phyloP scores from a whole-genome alignment of 2,329 filamentous ascomycete species.

The Xylaria sp. region DNA sequence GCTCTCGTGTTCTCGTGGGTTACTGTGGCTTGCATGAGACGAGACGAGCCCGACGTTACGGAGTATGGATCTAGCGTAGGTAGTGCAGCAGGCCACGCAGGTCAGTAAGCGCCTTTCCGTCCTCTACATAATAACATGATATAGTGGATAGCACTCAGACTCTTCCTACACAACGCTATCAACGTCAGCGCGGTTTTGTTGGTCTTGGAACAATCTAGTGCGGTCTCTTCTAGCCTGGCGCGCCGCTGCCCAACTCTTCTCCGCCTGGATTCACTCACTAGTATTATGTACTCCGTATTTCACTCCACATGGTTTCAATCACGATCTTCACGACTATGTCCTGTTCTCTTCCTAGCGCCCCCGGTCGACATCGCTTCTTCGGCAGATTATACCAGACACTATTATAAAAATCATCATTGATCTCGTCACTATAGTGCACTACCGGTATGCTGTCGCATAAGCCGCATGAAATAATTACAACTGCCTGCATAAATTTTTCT shows the following conservation, averaged over 20 bases:
- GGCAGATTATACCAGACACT: neutral
- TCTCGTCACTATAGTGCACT: no score
- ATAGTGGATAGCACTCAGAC: no score
- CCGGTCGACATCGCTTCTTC: neutral
- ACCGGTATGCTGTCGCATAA: neutral
- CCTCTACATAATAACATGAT: neutral
- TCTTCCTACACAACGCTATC: no score
- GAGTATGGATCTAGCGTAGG: constrained; percentile 20
- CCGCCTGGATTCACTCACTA: constrained; percentile 6
- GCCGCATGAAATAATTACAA: neutral
- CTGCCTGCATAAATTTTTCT: neutral
- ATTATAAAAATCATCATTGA: neutral
- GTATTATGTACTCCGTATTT: neutral
- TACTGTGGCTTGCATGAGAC: constrained; percentile 32
- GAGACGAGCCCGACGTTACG: constrained; percentile 29
- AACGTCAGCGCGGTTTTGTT: neutral
- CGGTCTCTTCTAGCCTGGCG: constrained; percentile 7
- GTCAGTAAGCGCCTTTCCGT: neutral
- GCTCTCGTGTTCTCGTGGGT: constrained; percentile 24
- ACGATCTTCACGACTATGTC: constrained; percentile 27
- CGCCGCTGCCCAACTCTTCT: neutral
- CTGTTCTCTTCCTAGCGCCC: constrained; percentile 19
- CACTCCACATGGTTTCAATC: constrained; percentile 23
- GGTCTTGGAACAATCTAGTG: constrained; percentile 1
- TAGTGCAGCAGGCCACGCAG: neutral